These are phyloP conservation scores for Claviceps monticola DNA, from an alignment of 2,329 filamentous ascomycete species.

Conservation along the genomic window DNA sequence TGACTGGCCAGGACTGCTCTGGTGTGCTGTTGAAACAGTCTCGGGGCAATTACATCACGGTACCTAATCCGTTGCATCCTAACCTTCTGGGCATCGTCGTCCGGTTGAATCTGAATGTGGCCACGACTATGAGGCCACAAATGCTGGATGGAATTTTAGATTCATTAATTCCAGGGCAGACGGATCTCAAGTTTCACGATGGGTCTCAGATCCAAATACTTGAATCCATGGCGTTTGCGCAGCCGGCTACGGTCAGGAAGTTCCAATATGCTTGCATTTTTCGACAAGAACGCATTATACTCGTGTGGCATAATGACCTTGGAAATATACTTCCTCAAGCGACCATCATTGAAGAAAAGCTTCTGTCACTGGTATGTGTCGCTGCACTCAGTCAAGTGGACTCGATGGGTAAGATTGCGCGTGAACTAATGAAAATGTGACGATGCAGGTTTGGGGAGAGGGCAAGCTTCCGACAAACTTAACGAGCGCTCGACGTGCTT, in stretches of 20 bases:
- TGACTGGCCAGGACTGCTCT: conserved; percentile 11
- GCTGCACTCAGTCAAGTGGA: neutral
- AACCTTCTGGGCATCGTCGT: conserved; percentile 27
- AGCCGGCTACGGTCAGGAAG: conserved; percentile 25
- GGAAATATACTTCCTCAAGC: conserved; percentile 26
- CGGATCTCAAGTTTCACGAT: conserved; percentile 26
- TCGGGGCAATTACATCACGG: conserved; percentile 26
- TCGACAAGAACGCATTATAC: conserved; percentile 24
- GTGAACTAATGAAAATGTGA: neutral
- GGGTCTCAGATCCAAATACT: conserved; percentile 31
- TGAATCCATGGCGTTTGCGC: conserved; percentile 25
- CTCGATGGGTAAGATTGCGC: too few relatives aligned
- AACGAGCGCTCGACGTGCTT: conserved; percentile 8
- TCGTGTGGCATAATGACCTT: conserved; percentile 30
- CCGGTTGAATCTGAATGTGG: conserved; percentile 30
- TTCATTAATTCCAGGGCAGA: conserved; percentile 25
- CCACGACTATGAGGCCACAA: conserved; percentile 34
- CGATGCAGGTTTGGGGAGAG: conserved; percentile 15
- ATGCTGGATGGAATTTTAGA: conserved; percentile 30
- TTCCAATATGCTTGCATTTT: conserved; percentile 30
- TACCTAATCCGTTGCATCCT: conserved; percentile 24
- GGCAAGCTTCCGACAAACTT: conserved; percentile 7
- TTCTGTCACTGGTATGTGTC: conserved; percentile 13
- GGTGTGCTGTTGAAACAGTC: conserved; percentile 25
- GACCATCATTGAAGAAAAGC: conserved; percentile 19